Percentiles rank a stretch among this genome's conserved stretches.
Evolutionary conservation across 2,329 filamentous ascomycete genomes (phyloP).

Genomic region (Colletotrichum scovillei): DNA sequence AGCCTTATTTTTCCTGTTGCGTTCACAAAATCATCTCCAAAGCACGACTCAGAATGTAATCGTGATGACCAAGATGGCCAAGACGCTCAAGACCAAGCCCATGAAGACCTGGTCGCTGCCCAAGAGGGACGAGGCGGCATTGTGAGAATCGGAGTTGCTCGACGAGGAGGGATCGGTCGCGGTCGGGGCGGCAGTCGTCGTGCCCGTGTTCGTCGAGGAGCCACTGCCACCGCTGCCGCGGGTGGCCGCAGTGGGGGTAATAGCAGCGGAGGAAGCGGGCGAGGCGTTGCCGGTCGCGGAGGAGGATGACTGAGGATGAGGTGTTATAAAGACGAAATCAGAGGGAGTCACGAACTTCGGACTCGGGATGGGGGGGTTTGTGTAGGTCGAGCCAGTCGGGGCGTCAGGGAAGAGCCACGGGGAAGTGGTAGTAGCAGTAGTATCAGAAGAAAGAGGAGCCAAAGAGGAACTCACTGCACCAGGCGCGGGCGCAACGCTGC

Average conservation of each 20-base stretch:
- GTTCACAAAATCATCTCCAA: not conserved
- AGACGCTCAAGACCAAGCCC: not conserved
- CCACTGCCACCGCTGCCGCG: not conserved
- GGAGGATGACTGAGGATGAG: not conserved
- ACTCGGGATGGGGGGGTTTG: not conserved
- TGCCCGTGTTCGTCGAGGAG: not conserved
- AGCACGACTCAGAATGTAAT: not conserved
- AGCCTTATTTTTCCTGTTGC: not conserved
- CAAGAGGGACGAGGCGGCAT: not conserved
- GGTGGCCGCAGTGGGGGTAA: not conserved
- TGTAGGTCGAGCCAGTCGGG: not conserved
- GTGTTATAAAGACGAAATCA: not conserved
- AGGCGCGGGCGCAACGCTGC: not conserved
- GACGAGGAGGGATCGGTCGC: not conserved
- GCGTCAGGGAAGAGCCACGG: not conserved
- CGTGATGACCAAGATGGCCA: conserved; percentile 7
- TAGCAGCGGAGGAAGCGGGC: not conserved
- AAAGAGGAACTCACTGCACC: conserved; percentile 15
- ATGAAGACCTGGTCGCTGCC: not conserved
- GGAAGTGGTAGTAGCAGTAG: not conserved
- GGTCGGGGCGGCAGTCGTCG: not conserved
- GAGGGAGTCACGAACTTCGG: not conserved
- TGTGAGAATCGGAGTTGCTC: conserved; percentile 7
- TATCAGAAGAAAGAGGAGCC: not conserved
- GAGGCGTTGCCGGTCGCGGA: not conserved